These are phyloP conservation scores for Talaromyces sp. DNA, from an alignment of 2,329 filamentous ascomycete genomes.

Conservation along the genomic window DNA sequence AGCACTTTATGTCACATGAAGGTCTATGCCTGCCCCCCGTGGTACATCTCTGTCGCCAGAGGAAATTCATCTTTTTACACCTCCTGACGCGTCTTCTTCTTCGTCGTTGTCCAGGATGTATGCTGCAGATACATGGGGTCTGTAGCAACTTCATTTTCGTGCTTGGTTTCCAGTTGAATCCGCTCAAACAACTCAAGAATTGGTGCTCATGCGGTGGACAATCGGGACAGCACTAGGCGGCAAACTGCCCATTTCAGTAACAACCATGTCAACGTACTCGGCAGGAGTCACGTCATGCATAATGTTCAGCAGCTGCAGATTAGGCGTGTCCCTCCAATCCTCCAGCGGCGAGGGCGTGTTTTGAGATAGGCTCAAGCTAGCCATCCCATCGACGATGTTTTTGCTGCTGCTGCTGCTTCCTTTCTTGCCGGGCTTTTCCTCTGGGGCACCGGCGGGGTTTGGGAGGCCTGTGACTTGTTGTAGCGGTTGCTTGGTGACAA, in stretches of 20 bases:
- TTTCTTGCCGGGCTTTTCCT: constrained; percentile 20
- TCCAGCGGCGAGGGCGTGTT: constrained; percentile 34
- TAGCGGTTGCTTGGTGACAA: constrained; percentile 34
- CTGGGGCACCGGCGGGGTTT: constrained; percentile 16
- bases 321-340: constrained; percentile 55
- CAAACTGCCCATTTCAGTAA: constrained; percentile 85
- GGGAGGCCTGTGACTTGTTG: constrained; percentile 30
- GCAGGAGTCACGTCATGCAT: constrained; percentile 91
- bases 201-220: constrained; percentile 56
- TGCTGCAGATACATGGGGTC: background rate
- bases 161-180: background rate
- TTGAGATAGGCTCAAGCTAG: constrained; percentile 14
- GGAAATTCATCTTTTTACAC: background rate
- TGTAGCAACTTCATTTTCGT: background rate
- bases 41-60: background rate
- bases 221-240: constrained; percentile 81
- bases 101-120: background rate
- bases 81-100: background rate
- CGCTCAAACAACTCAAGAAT: constrained; percentile 21
- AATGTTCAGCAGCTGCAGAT: constrained; percentile 63
- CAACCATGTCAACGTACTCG: constrained; percentile 78
- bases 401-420: background rate
- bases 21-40: background rate
- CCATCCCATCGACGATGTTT: constrained; percentile 2
- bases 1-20: background rate